Evolutionary conservation across 305 asterid species (phyloP).

Genomic region (Fraxinus paxiana): DNA sequence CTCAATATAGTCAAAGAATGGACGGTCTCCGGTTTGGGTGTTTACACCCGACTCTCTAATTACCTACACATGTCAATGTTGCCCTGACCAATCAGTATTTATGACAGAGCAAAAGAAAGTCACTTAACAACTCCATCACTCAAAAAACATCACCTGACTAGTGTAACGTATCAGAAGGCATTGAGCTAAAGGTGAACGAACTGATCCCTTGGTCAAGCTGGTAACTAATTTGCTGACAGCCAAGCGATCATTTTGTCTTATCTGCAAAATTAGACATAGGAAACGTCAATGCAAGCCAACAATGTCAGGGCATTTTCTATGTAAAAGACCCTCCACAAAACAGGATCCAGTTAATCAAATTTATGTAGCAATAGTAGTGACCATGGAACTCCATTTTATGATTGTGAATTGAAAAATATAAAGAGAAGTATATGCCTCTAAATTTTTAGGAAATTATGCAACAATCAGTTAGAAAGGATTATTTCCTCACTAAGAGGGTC

Average conservation of each 20-base stretch:
- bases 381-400: neutral
- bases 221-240: slow-evolving; percentile 91
- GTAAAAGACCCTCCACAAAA: slow-evolving; percentile 1
- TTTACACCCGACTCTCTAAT: slow-evolving; percentile 73
- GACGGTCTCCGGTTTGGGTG: slow-evolving; percentile 71
- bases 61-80: slow-evolving; percentile 46
- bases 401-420: neutral
- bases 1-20: slow-evolving; percentile 89
- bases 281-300: slow-evolving; percentile 17
- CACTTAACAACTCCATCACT: slow-evolving; percentile 17
- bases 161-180: slow-evolving; percentile 91
- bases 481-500: neutral
- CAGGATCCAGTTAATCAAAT: neutral
- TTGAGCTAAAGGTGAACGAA: slow-evolving; percentile 90
- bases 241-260: slow-evolving; percentile 86
- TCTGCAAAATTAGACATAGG: slow-evolving; percentile 42
- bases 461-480: neutral
- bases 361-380: neutral
- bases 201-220: slow-evolving; percentile 84
- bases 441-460: neutral
- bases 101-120: slow-evolving; percentile 17
- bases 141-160: slow-evolving; percentile 56
- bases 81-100: slow-evolving; percentile 20
- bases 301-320: neutral
- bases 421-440: neutral